Conservation (phyloP, 2,329 filamentous ascomycete species). For the Alternaria atra region DNA sequence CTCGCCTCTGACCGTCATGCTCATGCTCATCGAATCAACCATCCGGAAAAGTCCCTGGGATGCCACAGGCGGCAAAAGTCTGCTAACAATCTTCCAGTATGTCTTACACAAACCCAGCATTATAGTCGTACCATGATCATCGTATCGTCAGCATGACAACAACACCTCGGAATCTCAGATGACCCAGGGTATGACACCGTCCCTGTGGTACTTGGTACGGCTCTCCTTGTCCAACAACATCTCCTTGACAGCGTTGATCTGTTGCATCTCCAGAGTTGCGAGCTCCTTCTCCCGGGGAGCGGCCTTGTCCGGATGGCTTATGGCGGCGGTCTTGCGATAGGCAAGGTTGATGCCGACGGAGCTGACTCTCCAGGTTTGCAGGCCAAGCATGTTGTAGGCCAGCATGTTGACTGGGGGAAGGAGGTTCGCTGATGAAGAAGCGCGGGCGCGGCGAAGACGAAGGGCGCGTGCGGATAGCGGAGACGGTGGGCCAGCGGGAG, state of each 20-base stretch:
- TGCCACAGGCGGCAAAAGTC: slow-evolving; percentile 5
- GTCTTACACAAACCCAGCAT: background rate
- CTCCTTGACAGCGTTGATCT: slow-evolving; percentile 37
- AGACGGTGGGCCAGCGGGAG: slow-evolving; percentile 4
- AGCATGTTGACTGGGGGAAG: slow-evolving; percentile 22
- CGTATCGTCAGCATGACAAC: background rate
- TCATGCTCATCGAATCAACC: background rate
- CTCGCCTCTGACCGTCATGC: background rate
- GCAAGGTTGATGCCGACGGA: slow-evolving; percentile 25
- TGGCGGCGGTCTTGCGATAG: slow-evolving; percentile 24
- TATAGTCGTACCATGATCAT: background rate
- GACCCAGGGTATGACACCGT: slow-evolving; percentile 21
- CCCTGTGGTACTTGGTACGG: slow-evolving; percentile 22
- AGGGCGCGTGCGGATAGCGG: background rate
- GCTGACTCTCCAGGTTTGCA: slow-evolving; percentile 23
- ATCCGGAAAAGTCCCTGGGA: background rate
- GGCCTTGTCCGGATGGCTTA: slow-evolving; percentile 35
- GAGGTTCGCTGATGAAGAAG: background rate
- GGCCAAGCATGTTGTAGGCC: slow-evolving; percentile 28
- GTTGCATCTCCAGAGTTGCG: slow-evolving; percentile 34
- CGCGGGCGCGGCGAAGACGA: slow-evolving; percentile 1
- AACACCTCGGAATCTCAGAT: background rate
- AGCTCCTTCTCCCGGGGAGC: slow-evolving; percentile 14
- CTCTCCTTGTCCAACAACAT: slow-evolving; percentile 24
- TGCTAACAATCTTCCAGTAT: background rate